Percentiles rank a stretch among this genome's conserved stretches.
phyloP scores from a whole-genome alignment of 495 filamentous ascomycete genomes.

The Choiromyces venosus region DNA sequence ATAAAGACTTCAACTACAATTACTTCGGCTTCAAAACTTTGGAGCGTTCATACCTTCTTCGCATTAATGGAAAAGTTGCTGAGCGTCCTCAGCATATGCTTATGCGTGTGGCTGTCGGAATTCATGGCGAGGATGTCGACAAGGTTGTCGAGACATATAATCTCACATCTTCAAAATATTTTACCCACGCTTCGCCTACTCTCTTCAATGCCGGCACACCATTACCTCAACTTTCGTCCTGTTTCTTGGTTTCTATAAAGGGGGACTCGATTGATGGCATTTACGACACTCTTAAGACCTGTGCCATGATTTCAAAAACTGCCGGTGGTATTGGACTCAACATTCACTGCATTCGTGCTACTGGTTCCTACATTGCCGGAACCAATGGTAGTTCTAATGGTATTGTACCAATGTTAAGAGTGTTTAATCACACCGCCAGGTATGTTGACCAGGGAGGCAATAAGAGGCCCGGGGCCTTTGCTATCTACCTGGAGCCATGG shows the following conservation, averaged over 20 bases:
- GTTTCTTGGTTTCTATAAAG: conserved; percentile 98
- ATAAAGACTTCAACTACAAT: conserved; percentile 99
- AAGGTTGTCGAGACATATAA: conserved; percentile 94
- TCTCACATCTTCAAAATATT: conserved; percentile 94
- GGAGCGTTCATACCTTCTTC: conserved; percentile 92
- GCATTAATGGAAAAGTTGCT: conserved; percentile 85
- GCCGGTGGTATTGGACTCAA: conserved; percentile 96
- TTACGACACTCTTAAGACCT: conserved; percentile 97
- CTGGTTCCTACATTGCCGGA: conserved; percentile 92
- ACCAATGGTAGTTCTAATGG: conserved; percentile 98
- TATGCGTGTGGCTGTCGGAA: conserved; percentile 96
- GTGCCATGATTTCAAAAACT: conserved; percentile 99
- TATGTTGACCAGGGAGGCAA: conserved; percentile 99
- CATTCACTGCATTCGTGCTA: conserved; percentile 90
- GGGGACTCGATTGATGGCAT: conserved; percentile 99
- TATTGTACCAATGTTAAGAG: conserved; percentile 93
- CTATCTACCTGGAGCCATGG: conserved; percentile 99
- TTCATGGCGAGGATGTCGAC: conserved; percentile 91
- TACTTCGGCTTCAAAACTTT: conserved; percentile 99
- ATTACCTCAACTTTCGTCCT: conserved; percentile 85
- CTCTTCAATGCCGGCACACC: conserved; percentile 97
- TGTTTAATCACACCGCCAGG: conserved; percentile 97
- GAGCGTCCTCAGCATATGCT: conserved; percentile 98
- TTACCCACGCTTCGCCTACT: conserved; percentile 96
- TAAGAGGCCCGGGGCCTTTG: conserved; percentile 97